Evolutionary conservation across 2,329 filamentous ascomycete genomes (phyloP).

Genomic region (Trichoderma arundinaceum): DNA sequence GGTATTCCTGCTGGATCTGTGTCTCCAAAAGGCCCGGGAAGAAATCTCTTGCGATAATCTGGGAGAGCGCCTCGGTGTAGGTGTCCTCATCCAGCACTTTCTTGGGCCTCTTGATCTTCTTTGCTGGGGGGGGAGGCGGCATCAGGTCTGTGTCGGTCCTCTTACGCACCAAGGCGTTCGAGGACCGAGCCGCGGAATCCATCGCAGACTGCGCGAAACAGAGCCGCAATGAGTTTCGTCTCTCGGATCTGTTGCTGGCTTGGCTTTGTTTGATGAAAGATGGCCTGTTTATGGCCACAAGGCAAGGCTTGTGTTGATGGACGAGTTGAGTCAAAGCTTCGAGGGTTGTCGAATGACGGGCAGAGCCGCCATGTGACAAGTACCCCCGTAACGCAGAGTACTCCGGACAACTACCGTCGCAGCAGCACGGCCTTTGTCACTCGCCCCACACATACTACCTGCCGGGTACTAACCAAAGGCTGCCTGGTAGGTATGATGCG

Average conservation of each 20-base stretch:
- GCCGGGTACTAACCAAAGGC: no score
- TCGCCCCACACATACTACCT: not conserved
- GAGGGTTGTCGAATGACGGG: constrained; percentile 5
- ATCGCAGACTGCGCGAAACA: constrained; percentile 39
- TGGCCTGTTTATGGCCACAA: not conserved
- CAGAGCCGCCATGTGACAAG: constrained; percentile 6
- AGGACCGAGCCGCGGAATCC: constrained; percentile 49
- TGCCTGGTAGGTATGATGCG: no score
- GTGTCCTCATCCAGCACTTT: constrained; percentile 91
- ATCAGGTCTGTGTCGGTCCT: constrained; percentile 73
- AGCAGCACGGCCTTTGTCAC: not conserved
- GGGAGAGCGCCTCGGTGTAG: constrained; percentile 87
- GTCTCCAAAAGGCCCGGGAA: constrained; percentile 89
- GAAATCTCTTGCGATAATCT: constrained; percentile 96
- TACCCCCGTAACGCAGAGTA: not conserved
- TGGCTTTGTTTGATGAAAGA: not conserved
- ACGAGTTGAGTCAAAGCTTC: not conserved
- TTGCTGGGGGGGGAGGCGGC: constrained; percentile 83
- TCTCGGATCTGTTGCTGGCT: not conserved
- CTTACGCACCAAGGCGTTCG: constrained; percentile 68
- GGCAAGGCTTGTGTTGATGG: not conserved
- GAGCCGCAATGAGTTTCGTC: not conserved
- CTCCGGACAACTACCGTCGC: constrained; percentile 12
- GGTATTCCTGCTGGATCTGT: constrained; percentile 87
- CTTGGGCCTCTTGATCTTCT: constrained; percentile 89